These are phyloP conservation scores for Botryotinia calthae DNA, from an alignment of 2,329 filamentous ascomycete species.

Conservation along the genomic window DNA sequence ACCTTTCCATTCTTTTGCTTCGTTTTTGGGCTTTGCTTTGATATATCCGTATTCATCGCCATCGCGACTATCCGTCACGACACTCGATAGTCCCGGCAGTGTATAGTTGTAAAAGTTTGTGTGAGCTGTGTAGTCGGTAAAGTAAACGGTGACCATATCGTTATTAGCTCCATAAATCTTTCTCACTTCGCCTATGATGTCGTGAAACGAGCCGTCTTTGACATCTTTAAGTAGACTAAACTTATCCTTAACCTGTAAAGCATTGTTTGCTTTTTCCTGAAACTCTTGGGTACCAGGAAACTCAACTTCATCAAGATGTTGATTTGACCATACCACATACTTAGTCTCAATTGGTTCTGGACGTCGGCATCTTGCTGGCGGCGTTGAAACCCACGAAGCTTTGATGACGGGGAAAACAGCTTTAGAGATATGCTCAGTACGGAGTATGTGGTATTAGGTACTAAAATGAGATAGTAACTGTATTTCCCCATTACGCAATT, in stretches of 20 bases:
- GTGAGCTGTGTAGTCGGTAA: slow-evolving; percentile 83
- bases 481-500: slow-evolving; percentile 39
- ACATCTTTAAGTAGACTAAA: slow-evolving; percentile 66
- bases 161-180: slow-evolving; percentile 48
- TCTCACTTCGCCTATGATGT: slow-evolving; percentile 72
- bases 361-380: slow-evolving; percentile 17
- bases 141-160: slow-evolving; percentile 61
- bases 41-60: slow-evolving; percentile 58
- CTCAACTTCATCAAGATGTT: slow-evolving; percentile 44
- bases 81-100: slow-evolving; percentile 34
- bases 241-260: slow-evolving; percentile 52
- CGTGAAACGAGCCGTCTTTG: slow-evolving; percentile 53
- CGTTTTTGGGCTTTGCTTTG: slow-evolving; percentile 33
- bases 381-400: slow-evolving; percentile 27
- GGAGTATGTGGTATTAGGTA: slow-evolving; percentile 49
- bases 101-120: slow-evolving; percentile 51
- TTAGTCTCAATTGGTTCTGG: slow-evolving; percentile 30
- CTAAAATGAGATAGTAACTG: slow-evolving; percentile 47
- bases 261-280: slow-evolving; percentile 40
- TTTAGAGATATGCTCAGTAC: slow-evolving; percentile 42
- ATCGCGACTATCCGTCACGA: slow-evolving; percentile 41
- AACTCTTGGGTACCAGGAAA: slow-evolving; percentile 49
- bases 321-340: slow-evolving; percentile 51
- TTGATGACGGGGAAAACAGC: background rate
- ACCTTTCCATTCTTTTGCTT: slow-evolving; percentile 60